phyloP scores from a whole-genome alignment of 345 rosid genomes.

The Microthlaspi erraticum region DNA sequence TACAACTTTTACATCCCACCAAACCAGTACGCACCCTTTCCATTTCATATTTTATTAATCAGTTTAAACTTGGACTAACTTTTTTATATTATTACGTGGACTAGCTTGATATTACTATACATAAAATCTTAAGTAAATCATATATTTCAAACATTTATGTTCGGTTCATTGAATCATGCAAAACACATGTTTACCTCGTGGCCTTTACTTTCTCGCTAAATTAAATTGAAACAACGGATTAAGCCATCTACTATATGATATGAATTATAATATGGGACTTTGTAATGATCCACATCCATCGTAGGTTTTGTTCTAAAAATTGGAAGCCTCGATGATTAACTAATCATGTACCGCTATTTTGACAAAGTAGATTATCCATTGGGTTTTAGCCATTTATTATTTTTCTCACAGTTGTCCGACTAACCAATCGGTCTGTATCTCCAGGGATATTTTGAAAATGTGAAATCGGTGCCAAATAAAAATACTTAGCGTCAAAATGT shows the following conservation, averaged over 20 bases:
- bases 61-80: background rate
- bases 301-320: background rate
- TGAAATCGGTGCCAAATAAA: background rate
- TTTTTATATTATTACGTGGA: background rate
- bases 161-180: constrained; percentile 8
- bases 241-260: too few species aligned
- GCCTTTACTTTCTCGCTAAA: background rate
- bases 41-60: too few species aligned
- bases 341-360: background rate
- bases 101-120: constrained; percentile 2
- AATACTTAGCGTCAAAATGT: background rate
- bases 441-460: background rate
- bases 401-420: background rate
- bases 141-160: background rate
- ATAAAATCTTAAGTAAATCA: background rate
- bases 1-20: constrained; percentile 1
- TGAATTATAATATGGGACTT: too few species aligned
- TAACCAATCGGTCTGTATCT: background rate
- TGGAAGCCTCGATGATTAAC: background rate
- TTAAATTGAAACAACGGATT: background rate
- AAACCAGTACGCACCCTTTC: background rate
- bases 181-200: constrained; percentile 3
- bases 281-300: background rate
- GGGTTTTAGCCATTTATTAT: too few species aligned
- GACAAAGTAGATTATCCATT: too few species aligned